These are phyloP conservation scores for Acorus gramineus DNA, from an alignment of 106 monocot genomes.

Conservation along the genomic window DNA sequence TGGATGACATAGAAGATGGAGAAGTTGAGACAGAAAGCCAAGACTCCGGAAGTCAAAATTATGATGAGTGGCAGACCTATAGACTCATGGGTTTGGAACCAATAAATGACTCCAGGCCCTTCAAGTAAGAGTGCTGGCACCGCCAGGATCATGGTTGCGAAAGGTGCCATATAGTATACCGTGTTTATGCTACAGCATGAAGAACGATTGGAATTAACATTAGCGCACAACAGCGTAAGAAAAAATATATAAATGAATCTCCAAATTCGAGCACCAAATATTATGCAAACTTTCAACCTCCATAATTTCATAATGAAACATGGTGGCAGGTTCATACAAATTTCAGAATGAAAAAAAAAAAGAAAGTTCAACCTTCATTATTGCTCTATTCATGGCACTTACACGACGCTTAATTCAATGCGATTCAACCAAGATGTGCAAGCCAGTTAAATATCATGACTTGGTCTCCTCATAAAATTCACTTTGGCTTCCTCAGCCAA, in stretches of 20 bases:
- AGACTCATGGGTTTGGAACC: slow-evolving; percentile 56
- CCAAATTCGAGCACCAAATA: background rate
- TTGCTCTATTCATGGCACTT: no score
- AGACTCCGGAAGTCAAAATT: slow-evolving; percentile 63
- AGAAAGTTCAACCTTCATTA: no score
- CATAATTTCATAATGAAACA: no score
- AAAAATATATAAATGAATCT: background rate
- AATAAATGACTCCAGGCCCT: slow-evolving; percentile 61
- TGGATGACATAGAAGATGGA: slow-evolving; percentile 98
- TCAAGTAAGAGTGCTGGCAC: slow-evolving; percentile 70
- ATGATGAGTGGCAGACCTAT: slow-evolving; percentile 51
- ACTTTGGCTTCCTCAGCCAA: no score
- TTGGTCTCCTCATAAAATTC: no score
- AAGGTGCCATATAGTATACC: slow-evolving; percentile 97
- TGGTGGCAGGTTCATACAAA: no score
- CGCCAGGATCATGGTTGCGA: slow-evolving; percentile 83
- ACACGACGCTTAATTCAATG: no score
- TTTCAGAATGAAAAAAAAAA: no score
- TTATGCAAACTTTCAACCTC: no score
- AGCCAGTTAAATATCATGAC: no score
- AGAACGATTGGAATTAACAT: background rate
- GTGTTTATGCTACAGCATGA: slow-evolving; percentile 76
- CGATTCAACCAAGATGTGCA: no score
- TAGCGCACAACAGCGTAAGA: background rate
- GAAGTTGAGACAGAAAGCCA: slow-evolving; percentile 97